Evolutionary conservation across 345 rosid species (phyloP).

Genomic region (Rhodamnia rubescens): DNA sequence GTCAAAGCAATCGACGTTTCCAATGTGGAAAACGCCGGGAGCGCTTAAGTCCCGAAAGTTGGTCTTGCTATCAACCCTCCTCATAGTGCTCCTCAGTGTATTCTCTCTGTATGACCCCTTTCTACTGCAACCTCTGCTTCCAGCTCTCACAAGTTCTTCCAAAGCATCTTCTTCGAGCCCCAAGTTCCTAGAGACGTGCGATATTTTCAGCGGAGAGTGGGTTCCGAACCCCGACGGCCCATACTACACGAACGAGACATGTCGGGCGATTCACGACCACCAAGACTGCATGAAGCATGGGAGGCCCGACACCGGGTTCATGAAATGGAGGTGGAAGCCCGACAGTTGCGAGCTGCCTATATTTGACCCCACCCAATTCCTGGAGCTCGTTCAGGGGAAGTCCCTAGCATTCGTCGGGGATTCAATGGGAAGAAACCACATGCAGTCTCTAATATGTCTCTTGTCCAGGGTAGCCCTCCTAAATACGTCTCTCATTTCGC

Average conservation of each 20-base stretch:
- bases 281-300: slow-evolving; percentile 33
- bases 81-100: slow-evolving; percentile 9
- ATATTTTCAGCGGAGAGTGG: slow-evolving; percentile 28
- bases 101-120: slow-evolving; percentile 11
- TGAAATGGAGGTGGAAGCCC: slow-evolving; percentile 41
- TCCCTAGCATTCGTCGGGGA: slow-evolving; percentile 34
- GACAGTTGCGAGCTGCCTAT: slow-evolving; percentile 26
- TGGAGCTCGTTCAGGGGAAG: slow-evolving; percentile 31
- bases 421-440: slow-evolving; percentile 32
- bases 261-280: slow-evolving; percentile 21
- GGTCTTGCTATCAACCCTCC: neutral
- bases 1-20: neutral
- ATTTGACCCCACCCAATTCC: slow-evolving; percentile 18
- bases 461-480: slow-evolving; percentile 16
- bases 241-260: slow-evolving; percentile 22
- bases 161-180: neutral
- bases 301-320: slow-evolving; percentile 24
- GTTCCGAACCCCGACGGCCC: slow-evolving; percentile 15
- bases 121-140: neutral
- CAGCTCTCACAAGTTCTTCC: neutral
- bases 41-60: neutral
- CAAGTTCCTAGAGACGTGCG: slow-evolving; percentile 5
- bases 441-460: slow-evolving; percentile 37
- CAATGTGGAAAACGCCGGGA: neutral
- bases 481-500: no score